These are phyloP conservation scores for Moesziomyces globuligerus DNA, from an alignment of 1,284 basidiomycete genomes.

Conservation along the genomic window DNA sequence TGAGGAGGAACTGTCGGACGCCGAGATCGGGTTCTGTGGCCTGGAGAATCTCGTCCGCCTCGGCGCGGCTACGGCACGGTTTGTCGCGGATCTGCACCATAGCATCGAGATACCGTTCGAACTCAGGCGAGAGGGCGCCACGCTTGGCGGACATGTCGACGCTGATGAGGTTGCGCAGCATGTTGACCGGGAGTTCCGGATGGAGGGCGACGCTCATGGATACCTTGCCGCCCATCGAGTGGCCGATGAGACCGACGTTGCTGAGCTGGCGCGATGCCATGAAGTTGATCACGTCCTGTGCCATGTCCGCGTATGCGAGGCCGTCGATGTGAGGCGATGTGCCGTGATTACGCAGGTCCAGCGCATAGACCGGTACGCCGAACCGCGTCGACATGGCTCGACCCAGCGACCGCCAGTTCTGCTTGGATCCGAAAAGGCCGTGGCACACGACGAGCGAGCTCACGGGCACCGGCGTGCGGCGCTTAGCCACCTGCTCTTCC, in stretches of 20 bases:
- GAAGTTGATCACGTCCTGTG: constrained; percentile 75
- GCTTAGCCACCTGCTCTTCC: constrained; percentile 6
- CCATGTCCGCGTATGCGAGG: constrained; percentile 79
- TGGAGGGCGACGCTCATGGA: constrained; percentile 81
- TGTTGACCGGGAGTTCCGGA: constrained; percentile 68
- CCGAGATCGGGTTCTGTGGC: constrained; percentile 74
- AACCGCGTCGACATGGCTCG: constrained; percentile 75
- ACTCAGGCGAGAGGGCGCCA: constrained; percentile 74
- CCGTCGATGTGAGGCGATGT: constrained; percentile 77
- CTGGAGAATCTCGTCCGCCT: constrained; percentile 76
- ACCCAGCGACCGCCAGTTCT: constrained; percentile 80
- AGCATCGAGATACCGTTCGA: constrained; percentile 73
- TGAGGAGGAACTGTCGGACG: constrained; percentile 81
- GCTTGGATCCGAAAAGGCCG: constrained; percentile 76
- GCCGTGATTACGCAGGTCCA: constrained; percentile 88
- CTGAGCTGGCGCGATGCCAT: constrained; percentile 67
- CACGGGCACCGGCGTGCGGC: constrained; percentile 15
- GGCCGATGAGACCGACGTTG: constrained; percentile 79
- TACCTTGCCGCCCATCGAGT: constrained; percentile 91
- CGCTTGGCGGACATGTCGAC: constrained; percentile 82
- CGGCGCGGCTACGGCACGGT: constrained; percentile 73
- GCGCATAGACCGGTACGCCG: constrained; percentile 75
- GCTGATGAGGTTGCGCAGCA: constrained; percentile 76
- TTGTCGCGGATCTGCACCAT: constrained; percentile 77
- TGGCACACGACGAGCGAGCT: constrained; percentile 70